Evolutionary conservation across 257 asterid species (phyloP), one percentile per base, ranked within the genome.

Genomic region (Echites panduratus): DNA sequence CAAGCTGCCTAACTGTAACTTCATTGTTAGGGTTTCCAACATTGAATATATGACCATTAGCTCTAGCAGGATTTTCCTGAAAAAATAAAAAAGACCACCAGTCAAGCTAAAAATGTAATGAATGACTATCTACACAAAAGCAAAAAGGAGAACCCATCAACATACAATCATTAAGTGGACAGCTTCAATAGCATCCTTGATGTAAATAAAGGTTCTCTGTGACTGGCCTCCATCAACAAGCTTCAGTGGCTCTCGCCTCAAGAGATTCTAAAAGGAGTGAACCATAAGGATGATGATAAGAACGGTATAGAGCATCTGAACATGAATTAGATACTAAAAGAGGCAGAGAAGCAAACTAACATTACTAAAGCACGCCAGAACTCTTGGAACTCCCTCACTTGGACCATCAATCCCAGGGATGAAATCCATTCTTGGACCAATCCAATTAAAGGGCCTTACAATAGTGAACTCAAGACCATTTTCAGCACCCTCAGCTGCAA

Each of bases 401-500:
- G 98, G 98, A 76, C 98, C 98, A 84, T 90, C 97, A 82, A 93
- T 83, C 44, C 98, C 98, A 19, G 97, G 98, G 0, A 93, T 93
- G 87, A 93, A 93, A 79, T 93, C 97, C 98, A 93, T 90, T 75
- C 98, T 87, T 71, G 98, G 98, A 72, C 98, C 98, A 82, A 93
- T 93, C 98, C 98, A 93, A 83, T 93, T 93, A 82, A 93, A 93
- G 70, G 98, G 98, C 82, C 98, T 87, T 78, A 93, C 98, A 75
- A 93, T 93, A 63, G 97, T 85, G 77, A 93, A 93, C 38, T 90
- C 96, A 66, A 93, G 96, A 68, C 96, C 97, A 66, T 90, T 93
- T 85, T 93, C 98, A n/a, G 98, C 97, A 70, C 97, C 98, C 94
- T 93, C 98, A 54, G 98, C 98, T 93, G 86, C 79, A 77, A 73